Conservation (phyloP, 768 basidiomycete species). For the Suillus decipiens region DNA sequence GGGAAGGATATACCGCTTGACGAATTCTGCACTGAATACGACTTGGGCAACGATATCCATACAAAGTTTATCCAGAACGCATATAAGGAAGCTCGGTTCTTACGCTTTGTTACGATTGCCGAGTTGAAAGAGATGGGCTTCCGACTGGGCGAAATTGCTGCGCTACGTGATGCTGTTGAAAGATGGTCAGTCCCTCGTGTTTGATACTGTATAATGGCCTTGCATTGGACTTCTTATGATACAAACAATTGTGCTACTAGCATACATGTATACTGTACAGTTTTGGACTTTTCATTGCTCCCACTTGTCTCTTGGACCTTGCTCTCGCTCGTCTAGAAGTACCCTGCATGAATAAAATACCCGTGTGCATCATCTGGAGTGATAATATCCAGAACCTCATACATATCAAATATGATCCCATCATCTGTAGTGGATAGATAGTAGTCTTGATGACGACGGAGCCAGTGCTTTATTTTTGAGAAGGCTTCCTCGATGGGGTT, state of each 20-base stretch:
- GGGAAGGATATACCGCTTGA: background rate
- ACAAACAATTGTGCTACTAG: no score
- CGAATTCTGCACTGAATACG: background rate
- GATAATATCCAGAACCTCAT: constrained; percentile 27
- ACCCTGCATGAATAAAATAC: constrained; percentile 36
- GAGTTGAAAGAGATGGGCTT: background rate
- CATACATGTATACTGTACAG: background rate
- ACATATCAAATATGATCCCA: constrained; percentile 31
- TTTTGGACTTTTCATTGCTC: no score
- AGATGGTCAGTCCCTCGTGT: background rate
- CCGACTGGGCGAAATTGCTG: background rate
- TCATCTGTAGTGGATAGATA: constrained; percentile 9
- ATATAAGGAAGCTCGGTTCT: background rate
- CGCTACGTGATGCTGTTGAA: background rate
- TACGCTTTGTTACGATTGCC: background rate
- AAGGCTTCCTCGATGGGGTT: constrained; percentile 44
- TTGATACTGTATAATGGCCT: no score
- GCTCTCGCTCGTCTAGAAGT: constrained; percentile 28
- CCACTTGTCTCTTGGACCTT: no score
- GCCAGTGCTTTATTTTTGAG: constrained; percentile 34
- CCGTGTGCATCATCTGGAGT: constrained; percentile 29
- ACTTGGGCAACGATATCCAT: background rate
- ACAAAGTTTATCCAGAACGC: background rate
- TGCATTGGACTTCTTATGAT: no score
- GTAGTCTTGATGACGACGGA: constrained; percentile 23